Evolutionary conservation across 306 rosid species (phyloP).

Genomic region (Rosa chinensis): DNA sequence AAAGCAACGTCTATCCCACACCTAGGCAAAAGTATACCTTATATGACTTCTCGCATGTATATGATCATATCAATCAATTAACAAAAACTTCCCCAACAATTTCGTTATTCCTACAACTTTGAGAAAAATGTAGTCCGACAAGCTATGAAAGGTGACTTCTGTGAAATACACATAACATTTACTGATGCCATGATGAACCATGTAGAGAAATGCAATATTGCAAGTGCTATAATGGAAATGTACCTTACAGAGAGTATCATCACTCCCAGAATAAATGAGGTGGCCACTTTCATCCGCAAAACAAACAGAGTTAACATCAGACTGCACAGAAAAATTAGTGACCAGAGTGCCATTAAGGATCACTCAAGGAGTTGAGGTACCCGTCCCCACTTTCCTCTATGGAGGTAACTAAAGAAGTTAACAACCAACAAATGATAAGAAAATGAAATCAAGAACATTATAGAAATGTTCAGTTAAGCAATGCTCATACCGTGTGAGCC

Average conservation of each 20-base stretch:
- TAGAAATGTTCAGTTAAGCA: conserved; percentile 1
- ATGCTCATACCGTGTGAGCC: conserved; percentile 61
- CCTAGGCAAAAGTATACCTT: conserved; percentile 46
- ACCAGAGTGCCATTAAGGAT: not conserved
- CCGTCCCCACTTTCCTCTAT: not conserved
- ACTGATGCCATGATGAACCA: not conserved
- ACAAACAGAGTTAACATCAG: conserved; percentile 94
- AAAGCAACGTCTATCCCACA: conserved; percentile 96
- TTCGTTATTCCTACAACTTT: not conserved
- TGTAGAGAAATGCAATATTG: not conserved
- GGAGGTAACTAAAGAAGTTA: not conserved
- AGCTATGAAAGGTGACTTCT: not conserved
- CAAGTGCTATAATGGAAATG: not conserved
- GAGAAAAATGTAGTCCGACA: not conserved
- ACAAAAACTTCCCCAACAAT: not conserved
- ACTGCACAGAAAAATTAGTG: conserved; percentile 47
- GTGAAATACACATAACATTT: not conserved
- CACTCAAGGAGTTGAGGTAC: not conserved
- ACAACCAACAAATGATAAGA: not conserved
- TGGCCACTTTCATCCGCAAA: conserved; percentile 91
- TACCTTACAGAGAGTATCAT: conserved; percentile 91
- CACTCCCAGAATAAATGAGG: conserved; percentile 93
- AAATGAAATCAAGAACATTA: not conserved
- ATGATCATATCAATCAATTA: not conserved
- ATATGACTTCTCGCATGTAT: not conserved